phyloP scores from a whole-genome alignment of 1,139 yeast species.

The Yamadazyma trypodendri region DNA sequence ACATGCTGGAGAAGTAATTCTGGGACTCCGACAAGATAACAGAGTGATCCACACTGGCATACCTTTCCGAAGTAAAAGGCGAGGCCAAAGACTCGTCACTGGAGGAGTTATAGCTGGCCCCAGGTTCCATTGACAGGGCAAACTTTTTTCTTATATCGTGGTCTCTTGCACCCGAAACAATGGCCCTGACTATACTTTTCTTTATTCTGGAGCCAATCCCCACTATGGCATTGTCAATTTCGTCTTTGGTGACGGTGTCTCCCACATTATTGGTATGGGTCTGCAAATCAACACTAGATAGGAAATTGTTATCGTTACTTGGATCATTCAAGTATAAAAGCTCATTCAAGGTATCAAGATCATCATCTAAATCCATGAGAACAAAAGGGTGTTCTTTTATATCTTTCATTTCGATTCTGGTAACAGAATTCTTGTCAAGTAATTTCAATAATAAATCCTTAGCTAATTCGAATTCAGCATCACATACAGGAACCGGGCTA shows the following conservation, averaged over 20 bases:
- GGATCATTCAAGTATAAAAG: conserved; percentile 33
- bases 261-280: not conserved
- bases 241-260: conserved; percentile 16
- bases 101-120: conserved; percentile 25
- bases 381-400: conserved; percentile 84
- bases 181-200: conserved; percentile 58
- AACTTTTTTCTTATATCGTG: conserved; percentile 26
- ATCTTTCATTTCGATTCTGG: conserved; percentile 68
- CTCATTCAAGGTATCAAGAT: conserved; percentile 38
- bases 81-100: conserved; percentile 32
- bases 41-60: conserved; percentile 24
- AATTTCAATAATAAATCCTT: conserved; percentile 64
- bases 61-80: conserved; percentile 7
- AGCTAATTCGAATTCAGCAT: conserved; percentile 57
- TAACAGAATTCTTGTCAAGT: conserved; percentile 67
- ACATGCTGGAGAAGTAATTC: conserved; percentile 8
- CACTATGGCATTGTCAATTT: conserved; percentile 64
- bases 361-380: conserved; percentile 54
- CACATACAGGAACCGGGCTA: conserved; percentile 38
- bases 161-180: conserved; percentile 31
- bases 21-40: conserved; percentile 37
- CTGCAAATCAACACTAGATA: conserved; percentile 10
- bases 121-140: conserved; percentile 23
- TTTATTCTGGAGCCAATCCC: conserved; percentile 73
- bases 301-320: conserved; percentile 6